A percentile compares a stretch with the other conserved stretches of the same genome.
Conservation (phyloP, 257 asterid species). For the Nicotiana otophora region DNA sequence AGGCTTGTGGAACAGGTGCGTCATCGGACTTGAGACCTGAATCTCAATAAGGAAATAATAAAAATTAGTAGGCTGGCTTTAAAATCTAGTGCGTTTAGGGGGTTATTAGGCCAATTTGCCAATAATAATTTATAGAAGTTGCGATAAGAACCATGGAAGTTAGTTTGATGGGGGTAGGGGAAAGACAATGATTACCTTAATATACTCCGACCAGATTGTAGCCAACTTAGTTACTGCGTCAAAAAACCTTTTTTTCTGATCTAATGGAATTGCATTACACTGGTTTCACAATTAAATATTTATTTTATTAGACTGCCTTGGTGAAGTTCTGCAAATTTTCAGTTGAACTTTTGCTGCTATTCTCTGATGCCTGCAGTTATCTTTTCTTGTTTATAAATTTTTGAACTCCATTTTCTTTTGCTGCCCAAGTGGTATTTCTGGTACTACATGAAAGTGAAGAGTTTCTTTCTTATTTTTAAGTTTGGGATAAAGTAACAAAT, state of each 20-base stretch:
- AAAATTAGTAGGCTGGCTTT: too few relatives aligned
- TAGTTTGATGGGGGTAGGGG: too few relatives aligned
- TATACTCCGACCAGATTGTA: not conserved
- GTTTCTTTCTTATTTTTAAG: not conserved
- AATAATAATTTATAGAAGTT: too few relatives aligned
- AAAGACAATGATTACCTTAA: too few relatives aligned
- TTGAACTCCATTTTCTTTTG: not conserved
- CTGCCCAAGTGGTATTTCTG: conserved; percentile 5
- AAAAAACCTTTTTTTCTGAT: not conserved
- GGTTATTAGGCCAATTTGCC: too few relatives aligned
- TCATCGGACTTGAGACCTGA: too few relatives aligned
- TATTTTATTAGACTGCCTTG: not conserved
- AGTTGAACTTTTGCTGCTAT: not conserved
- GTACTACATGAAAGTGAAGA: not conserved
- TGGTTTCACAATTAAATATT: not conserved
- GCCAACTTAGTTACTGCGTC: not conserved
- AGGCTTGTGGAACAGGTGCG: too few relatives aligned
- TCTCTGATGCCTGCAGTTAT: not conserved
- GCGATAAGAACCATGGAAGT: too few relatives aligned
- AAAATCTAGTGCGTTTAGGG: too few relatives aligned
- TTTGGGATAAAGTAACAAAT: not conserved
- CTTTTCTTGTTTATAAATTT: not conserved
- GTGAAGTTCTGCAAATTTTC: not conserved
- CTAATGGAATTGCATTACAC: not conserved
- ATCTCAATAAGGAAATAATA: too few relatives aligned